Evolutionary conservation across 1,284 basidiomycete species (phyloP), one percentile per base, ranked within the genome.

Genomic region (Grifola frondosa): DNA sequence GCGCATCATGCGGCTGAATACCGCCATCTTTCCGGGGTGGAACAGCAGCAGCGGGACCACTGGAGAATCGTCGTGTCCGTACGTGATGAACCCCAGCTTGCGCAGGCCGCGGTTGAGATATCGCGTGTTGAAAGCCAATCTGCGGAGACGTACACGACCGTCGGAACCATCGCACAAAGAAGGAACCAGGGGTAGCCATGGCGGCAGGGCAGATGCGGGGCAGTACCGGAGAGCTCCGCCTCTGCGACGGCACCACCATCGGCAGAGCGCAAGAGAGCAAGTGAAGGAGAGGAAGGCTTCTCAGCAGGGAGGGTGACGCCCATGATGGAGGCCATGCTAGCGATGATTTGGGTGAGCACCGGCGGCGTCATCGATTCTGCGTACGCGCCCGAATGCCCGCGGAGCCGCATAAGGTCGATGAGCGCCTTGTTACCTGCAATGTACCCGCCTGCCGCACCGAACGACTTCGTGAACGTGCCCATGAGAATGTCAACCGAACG

Each of bases 401-500:
- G 76, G 20, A 93, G 59, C 17, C 94, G 87, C 4, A 99, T 77
- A 12, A 84, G 75, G 58, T 93, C 85, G 57, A 97, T 86, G 42
- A 97, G 70, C 6, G 70, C 64, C 62, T 92, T 93, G 57, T 70
- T 81, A 6, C 91, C 96, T 4, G 93, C 80, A 54, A 99, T 86
- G 71, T 99, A 98, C 12, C 96, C 96, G 42, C 96, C 96, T 0
- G 95, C 89, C 2, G 96, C 95, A 46, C 96, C 97, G 61, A 99
- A 99, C 0, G 95, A 97, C 68, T 99, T 99, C 28, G 96, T 99
- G 64, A 99, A 97, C 0, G 96, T 99, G 44, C 96, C 96, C 96
- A 99, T 99, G 52, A 97, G 80, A 52, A 99, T 80, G 63, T 99
- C 96, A 48, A 98, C 77, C 25, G 78, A 75, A 9, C 75, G 75